Percentiles rank a stretch among this genome's conserved stretches.
Conservation (phyloP, 768 basidiomycete species). For the Exsudoporus frostii region DNA sequence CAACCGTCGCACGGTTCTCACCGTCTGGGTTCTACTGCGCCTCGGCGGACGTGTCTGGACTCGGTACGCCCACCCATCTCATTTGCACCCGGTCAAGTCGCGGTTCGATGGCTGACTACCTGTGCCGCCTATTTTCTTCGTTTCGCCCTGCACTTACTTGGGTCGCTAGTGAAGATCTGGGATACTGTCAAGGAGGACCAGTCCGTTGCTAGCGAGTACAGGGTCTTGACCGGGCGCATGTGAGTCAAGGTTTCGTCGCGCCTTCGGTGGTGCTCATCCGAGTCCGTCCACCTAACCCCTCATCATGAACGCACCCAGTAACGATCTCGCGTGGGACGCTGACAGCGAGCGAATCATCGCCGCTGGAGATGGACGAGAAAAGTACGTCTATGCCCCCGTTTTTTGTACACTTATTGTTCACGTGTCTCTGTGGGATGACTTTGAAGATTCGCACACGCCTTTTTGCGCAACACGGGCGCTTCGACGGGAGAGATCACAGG, state of each 20-base stretch:
- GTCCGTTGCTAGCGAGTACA: conserved; percentile 76
- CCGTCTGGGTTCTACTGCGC: conserved; percentile 96
- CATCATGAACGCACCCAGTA: conserved; percentile 44
- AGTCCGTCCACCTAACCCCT: neutral
- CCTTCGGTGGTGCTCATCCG: neutral
- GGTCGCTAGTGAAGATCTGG: conserved; percentile 79
- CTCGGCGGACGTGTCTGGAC: conserved; percentile 80
- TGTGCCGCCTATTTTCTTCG: neutral
- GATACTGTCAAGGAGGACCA: conserved; percentile 87
- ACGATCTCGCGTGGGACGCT: conserved; percentile 94
- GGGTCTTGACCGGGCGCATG: conserved; percentile 70
- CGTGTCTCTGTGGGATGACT: neutral
- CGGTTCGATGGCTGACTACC: neutral
- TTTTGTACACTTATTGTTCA: neutral
- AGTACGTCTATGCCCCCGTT: conserved; percentile 40
- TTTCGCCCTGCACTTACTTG: too few relatives aligned
- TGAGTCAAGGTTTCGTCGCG: conserved; percentile 28
- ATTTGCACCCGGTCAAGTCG: neutral
- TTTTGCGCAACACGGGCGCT: conserved; percentile 79
- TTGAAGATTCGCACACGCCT: conserved; percentile 76
- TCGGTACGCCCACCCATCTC: conserved; percentile 47
- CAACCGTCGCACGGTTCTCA: conserved; percentile 87
- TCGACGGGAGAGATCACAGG: conserved; percentile 87
- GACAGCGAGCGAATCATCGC: conserved; percentile 96
- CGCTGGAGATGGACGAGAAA: conserved; percentile 89